Evolutionary conservation across 805 yeast genomes (phyloP).

Genomic region (Grigorovia yakushimaensis): DNA sequence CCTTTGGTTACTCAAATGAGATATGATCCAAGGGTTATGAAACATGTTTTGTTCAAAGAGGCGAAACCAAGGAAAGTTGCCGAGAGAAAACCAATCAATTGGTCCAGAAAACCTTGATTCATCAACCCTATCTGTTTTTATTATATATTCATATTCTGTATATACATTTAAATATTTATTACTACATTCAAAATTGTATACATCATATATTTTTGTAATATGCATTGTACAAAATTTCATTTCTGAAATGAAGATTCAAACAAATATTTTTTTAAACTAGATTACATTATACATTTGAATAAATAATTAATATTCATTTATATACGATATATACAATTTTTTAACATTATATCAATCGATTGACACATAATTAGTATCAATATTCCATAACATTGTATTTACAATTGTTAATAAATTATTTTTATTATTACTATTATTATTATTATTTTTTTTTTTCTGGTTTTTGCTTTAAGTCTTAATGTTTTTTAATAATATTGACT

Average conservation of each 20-base stretch:
- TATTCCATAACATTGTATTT: neutral
- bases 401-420: too few relatives aligned
- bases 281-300: neutral
- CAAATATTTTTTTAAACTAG: neutral
- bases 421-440: neutral
- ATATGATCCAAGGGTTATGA: slow-evolving; percentile 78
- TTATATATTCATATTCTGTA: neutral
- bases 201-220: too few relatives aligned
- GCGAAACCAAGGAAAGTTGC: slow-evolving; percentile 76
- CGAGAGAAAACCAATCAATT: slow-evolving; percentile 39
- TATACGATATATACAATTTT: neutral
- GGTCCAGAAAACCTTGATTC: slow-evolving; percentile 29
- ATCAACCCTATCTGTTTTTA: neutral
- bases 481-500: neutral
- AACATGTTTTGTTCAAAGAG: slow-evolving; percentile 87
- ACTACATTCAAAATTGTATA: too few relatives aligned
- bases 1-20: slow-evolving; percentile 71
- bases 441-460: neutral
- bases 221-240: too few relatives aligned
- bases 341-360: neutral
- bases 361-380: neutral
- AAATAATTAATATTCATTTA: neutral
- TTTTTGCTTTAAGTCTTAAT: neutral
- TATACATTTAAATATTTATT: neutral
- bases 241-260: neutral